Evolutionary conservation across 352 stramenopile genomes (phyloP).

Genomic region (Phytophthora aleatoria): DNA sequence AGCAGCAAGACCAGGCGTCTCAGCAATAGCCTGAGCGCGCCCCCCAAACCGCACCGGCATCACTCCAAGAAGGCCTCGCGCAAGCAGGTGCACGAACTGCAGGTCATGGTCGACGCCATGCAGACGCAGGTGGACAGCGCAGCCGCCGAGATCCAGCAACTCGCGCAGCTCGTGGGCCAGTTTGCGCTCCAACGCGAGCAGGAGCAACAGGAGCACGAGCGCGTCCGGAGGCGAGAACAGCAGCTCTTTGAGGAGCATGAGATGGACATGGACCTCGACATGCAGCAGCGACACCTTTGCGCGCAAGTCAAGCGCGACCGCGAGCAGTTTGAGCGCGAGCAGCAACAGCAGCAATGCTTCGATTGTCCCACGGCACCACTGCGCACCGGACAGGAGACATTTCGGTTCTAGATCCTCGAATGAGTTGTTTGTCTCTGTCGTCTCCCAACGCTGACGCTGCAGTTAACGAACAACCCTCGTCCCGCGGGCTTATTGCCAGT

Average conservation of each 20-base stretch:
- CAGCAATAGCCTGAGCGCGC: not conserved
- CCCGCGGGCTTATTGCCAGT: not conserved
- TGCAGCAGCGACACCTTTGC: conserved; percentile 19
- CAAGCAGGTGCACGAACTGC: conserved; percentile 39
- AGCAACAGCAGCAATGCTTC: conserved; percentile 13
- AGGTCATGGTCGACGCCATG: conserved; percentile 36
- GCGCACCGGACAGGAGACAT: not conserved
- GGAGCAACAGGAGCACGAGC: conserved; percentile 17
- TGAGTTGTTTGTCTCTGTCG: not conserved
- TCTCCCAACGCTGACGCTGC: not conserved
- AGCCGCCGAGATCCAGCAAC: conserved; percentile 32
- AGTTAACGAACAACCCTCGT: not conserved
- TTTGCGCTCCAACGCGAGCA: conserved; percentile 25
- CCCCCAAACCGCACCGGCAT: conserved; percentile 18
- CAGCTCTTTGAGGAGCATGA: conserved; percentile 21
- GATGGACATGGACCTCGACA: conserved; percentile 28
- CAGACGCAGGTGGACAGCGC: conserved; percentile 35
- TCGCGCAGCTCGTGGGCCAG: conserved; percentile 35
- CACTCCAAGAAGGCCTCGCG: conserved; percentile 37
- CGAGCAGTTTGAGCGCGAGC: conserved; percentile 22
- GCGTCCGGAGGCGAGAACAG: conserved; percentile 8
- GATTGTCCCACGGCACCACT: not conserved
- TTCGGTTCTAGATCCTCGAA: conserved; percentile 2
- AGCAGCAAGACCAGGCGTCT: conserved; percentile 4
- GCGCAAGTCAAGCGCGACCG: conserved; percentile 23